A percentile compares a stretch with the other conserved stretches of the same genome.
phyloP scores from a whole-genome alignment of 228 moss, liverwort and hornwort species.

The Sphagnum fallax region DNA sequence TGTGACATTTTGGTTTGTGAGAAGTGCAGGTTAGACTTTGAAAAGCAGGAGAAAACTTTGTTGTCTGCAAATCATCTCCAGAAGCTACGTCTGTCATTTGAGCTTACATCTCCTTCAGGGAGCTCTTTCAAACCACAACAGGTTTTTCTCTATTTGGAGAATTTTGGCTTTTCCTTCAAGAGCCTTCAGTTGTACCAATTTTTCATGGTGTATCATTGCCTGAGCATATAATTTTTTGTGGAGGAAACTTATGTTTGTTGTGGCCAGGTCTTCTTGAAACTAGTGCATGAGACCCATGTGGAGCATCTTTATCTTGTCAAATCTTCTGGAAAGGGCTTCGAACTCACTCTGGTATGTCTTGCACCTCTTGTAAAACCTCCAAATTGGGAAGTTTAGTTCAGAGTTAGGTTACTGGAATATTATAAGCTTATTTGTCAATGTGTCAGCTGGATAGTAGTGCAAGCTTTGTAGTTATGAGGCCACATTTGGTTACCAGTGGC shows the following conservation, averaged over 20 bases:
- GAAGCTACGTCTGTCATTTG: conserved; percentile 64
- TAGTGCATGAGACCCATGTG: conserved; percentile 57
- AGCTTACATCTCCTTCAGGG: conserved; percentile 52
- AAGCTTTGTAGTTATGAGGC: too few species aligned
- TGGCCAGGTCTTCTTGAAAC: conserved; percentile 47
- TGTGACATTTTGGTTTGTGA: too few species aligned
- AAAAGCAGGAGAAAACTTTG: conserved; percentile 32
- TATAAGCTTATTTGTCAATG: too few species aligned
- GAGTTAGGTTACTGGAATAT: too few species aligned
- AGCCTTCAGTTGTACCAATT: too few species aligned
- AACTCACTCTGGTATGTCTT: conserved; percentile 43
- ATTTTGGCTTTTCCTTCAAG: too few species aligned
- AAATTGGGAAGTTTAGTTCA: too few species aligned
- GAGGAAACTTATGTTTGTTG: not conserved
- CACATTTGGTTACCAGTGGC: not conserved
- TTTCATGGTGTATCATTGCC: too few species aligned
- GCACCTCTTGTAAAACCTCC: too few species aligned
- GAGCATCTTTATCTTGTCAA: conserved; percentile 55
- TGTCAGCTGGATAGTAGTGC: too few species aligned
- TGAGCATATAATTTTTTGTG: not conserved
- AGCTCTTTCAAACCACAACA: conserved; percentile 54
- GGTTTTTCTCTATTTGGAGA: conserved; percentile 15
- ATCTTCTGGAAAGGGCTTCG: conserved; percentile 35
- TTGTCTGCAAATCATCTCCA: conserved; percentile 68
- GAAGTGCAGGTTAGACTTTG: conserved; percentile 23